These are phyloP conservation scores for Flaveria sonorensis DNA, from an alignment of 129 eudicot species.

Conservation along the genomic window DNA sequence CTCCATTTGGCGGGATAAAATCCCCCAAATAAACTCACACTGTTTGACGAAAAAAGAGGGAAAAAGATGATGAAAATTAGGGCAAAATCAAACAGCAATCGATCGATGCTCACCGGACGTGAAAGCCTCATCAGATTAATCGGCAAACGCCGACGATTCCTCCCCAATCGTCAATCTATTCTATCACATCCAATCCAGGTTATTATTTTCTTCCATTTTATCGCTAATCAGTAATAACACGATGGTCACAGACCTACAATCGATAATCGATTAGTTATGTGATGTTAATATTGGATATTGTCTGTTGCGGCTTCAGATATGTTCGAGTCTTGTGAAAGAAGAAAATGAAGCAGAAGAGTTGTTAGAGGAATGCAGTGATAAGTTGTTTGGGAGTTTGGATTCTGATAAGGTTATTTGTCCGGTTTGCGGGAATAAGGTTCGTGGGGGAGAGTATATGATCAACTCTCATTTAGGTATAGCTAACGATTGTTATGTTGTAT, in stretches of 20 bases:
- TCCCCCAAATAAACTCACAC: background rate
- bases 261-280: background rate
- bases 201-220: background rate
- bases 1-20: slow-evolving; percentile 45
- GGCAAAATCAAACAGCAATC: slow-evolving; percentile 37
- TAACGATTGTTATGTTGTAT: slow-evolving; percentile 4
- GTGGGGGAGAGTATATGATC: slow-evolving; percentile 51
- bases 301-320: slow-evolving; percentile 34
- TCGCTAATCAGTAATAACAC: background rate
- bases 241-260: background rate
- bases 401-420: slow-evolving; percentile 68
- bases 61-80: slow-evolving; percentile 30
- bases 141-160: slow-evolving; percentile 80
- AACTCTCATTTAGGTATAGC: slow-evolving; percentile 81
- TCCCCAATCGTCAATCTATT: slow-evolving; percentile 68
- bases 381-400: slow-evolving; percentile 15
- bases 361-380: slow-evolving; percentile 7
- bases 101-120: slow-evolving; percentile 60
- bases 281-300: background rate
- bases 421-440: slow-evolving; percentile 63
- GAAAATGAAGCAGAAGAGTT: slow-evolving; percentile 35
- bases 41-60: background rate
- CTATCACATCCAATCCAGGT: slow-evolving; percentile 44
- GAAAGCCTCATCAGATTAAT: slow-evolving; percentile 74
- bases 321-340: slow-evolving; percentile 32